Conservation (phyloP, 1,139 yeast genomes). For the Pneumocystis murina region DNA sequence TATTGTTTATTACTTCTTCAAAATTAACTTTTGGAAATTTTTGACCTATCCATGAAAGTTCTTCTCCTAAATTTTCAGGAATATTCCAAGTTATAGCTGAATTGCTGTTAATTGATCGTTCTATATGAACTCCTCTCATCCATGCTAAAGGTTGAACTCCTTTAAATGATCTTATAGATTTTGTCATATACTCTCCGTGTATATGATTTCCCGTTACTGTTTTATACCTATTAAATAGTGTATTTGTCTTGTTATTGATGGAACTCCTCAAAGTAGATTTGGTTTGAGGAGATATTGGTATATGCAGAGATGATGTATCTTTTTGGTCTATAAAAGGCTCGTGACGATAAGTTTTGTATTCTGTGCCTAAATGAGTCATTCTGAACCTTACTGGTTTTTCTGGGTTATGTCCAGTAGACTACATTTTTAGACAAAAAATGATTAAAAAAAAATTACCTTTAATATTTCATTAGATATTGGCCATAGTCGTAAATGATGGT, state of each 20-base stretch:
- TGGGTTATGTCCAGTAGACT: constrained; percentile 39
- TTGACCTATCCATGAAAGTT: constrained; percentile 76
- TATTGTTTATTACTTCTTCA: constrained; percentile 33
- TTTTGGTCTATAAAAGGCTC: constrained; percentile 29
- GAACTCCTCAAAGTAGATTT: neutral
- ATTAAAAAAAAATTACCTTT: constrained; percentile 14
- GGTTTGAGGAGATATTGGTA: neutral
- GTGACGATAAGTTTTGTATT: constrained; percentile 35
- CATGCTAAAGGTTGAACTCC: constrained; percentile 51
- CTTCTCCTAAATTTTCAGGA: constrained; percentile 73
- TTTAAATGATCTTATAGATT: constrained; percentile 1
- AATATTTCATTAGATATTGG: constrained; percentile 48
- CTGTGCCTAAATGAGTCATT: constrained; percentile 30
- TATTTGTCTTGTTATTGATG: neutral
- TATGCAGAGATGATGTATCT: constrained; percentile 1
- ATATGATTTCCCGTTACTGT: neutral
- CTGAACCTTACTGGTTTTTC: constrained; percentile 27
- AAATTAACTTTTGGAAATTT: constrained; percentile 76
- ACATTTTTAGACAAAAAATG: neutral
- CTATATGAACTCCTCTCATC: constrained; percentile 84
- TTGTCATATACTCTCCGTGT: constrained; percentile 4
- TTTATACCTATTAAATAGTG: neutral
- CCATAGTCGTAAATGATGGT: constrained; percentile 74
- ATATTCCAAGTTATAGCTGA: constrained; percentile 19
- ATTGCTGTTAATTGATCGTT: constrained; percentile 32